These are phyloP conservation scores for Agaricus sinodeliciosus DNA, from an alignment of 768 basidiomycete genomes.

Conservation along the genomic window DNA sequence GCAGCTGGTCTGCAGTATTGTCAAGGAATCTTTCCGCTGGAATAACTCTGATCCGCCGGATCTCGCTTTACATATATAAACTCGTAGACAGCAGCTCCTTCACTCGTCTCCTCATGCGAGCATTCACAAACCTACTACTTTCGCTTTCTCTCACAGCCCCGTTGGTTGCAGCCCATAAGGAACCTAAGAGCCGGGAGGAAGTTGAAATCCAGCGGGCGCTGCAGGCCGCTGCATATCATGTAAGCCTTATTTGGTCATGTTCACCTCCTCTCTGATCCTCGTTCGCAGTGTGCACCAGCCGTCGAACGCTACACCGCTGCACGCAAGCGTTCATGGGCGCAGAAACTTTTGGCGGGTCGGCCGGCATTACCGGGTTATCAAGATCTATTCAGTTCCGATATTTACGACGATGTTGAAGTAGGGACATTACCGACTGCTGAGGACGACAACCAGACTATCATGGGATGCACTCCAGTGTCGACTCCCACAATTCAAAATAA, in stretches of 20 bases:
- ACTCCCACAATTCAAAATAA: constrained; percentile 47
- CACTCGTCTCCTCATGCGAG: constrained; percentile 6
- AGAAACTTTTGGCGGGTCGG: constrained; percentile 33
- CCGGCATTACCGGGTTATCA: constrained; percentile 32
- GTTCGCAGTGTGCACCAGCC: constrained; percentile 41
- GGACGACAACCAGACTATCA: constrained; percentile 25
- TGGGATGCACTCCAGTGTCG: constrained; percentile 40
- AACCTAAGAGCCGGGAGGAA: constrained; percentile 38
- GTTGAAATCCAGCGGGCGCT: constrained; percentile 41
- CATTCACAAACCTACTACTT: constrained; percentile 13
- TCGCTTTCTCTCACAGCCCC: constrained; percentile 16
- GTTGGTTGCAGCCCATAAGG: constrained; percentile 30
- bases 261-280: neutral
- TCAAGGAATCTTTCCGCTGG: neutral
- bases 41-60: constrained; percentile 4
- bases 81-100: neutral
- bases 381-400: constrained; percentile 35
- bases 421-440: constrained; percentile 13
- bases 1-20: too few species aligned
- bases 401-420: constrained; percentile 25
- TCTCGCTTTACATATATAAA: neutral
- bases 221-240: constrained; percentile 47
- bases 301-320: constrained; percentile 44
- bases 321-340: constrained; percentile 40
- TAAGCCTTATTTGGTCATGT: constrained; percentile 17